A percentile compares a stretch with the other conserved stretches of the same genome.
phyloP scores from a whole-genome alignment of 805 yeast genomes.

The Ogataea pilisensis region DNA sequence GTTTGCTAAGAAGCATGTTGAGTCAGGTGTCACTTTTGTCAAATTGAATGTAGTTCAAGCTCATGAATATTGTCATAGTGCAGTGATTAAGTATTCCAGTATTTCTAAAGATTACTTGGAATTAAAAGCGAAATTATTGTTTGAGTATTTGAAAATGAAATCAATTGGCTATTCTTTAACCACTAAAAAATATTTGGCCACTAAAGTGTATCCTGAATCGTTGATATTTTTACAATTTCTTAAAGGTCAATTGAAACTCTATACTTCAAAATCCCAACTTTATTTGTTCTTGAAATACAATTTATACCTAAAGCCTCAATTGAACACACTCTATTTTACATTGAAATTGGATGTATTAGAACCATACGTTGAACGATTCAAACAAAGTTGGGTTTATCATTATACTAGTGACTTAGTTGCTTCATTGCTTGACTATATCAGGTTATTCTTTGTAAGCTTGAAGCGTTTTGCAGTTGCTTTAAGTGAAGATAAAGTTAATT shows the following conservation, averaged over 20 bases:
- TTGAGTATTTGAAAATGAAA: slow-evolving; percentile 1
- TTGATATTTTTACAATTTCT: background rate
- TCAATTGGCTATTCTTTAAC: slow-evolving; percentile 2
- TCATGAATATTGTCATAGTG: background rate
- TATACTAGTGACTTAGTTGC: slow-evolving; percentile 5
- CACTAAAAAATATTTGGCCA: slow-evolving; percentile 4
- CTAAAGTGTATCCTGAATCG: slow-evolving; percentile 16
- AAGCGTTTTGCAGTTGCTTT: slow-evolving; percentile 13
- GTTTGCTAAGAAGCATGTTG: slow-evolving; percentile 17
- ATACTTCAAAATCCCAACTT: slow-evolving; percentile 8
- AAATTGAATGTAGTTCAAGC: slow-evolving; percentile 1
- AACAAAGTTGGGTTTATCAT: slow-evolving; percentile 10
- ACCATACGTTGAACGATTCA: slow-evolving; percentile 13
- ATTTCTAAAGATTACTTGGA: slow-evolving; percentile 2
- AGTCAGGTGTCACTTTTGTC: slow-evolving; percentile 11
- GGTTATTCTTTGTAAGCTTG: slow-evolving; percentile 7
- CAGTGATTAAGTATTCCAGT: background rate
- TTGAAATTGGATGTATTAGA: slow-evolving; percentile 19
- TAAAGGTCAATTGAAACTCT: slow-evolving; percentile 5
- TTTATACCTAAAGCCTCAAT: slow-evolving; percentile 20
- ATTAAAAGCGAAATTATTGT: slow-evolving; percentile 4
- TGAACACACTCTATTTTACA: slow-evolving; percentile 6
- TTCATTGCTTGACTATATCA: slow-evolving; percentile 2
- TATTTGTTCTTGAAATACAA: slow-evolving; percentile 18
- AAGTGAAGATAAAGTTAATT: slow-evolving; percentile 17